phyloP scores from a whole-genome alignment of 208 protist genomes.

The Balamuthia mandrillaris region DNA sequence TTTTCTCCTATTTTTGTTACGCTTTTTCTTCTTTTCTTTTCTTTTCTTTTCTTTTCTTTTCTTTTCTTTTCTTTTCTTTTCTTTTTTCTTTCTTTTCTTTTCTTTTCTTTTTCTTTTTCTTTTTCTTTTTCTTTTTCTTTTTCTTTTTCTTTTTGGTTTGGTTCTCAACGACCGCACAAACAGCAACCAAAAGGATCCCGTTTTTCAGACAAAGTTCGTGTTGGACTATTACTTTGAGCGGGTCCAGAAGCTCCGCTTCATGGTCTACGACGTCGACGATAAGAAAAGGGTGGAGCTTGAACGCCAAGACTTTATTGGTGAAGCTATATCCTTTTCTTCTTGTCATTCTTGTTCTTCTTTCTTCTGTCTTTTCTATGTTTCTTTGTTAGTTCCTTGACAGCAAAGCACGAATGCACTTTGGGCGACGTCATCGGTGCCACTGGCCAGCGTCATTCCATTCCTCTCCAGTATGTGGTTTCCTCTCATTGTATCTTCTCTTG shows the following conservation, averaged over 20 bases:
- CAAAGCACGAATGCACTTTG: too few relatives aligned
- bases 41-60: not conserved
- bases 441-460: not conserved
- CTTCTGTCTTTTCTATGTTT: too few relatives aligned
- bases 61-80: not conserved
- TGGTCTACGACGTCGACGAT: not conserved
- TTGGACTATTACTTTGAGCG: constrained; percentile 23
- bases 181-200: constrained; percentile 9
- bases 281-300: not conserved
- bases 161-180: too few relatives aligned
- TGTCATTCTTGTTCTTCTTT: too few relatives aligned
- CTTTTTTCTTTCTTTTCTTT: not conserved
- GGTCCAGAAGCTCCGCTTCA: constrained; percentile 1
- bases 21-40: not conserved
- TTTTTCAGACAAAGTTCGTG: not conserved
- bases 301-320: not conserved
- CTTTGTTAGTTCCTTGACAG: too few relatives aligned
- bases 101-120: too few relatives aligned
- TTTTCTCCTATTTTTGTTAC: not conserved
- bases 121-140: too few relatives aligned
- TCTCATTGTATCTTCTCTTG: too few relatives aligned
- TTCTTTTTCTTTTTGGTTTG: too few relatives aligned
- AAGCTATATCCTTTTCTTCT: too few relatives aligned
- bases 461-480: not conserved
- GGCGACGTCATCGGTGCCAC: not conserved